Percentiles rank a stretch among this genome's conserved stretches.
These are phyloP conservation scores for Aphanomyces euteiches DNA, from an alignment of 352 stramenopile genomes.

Conservation along the genomic window DNA sequence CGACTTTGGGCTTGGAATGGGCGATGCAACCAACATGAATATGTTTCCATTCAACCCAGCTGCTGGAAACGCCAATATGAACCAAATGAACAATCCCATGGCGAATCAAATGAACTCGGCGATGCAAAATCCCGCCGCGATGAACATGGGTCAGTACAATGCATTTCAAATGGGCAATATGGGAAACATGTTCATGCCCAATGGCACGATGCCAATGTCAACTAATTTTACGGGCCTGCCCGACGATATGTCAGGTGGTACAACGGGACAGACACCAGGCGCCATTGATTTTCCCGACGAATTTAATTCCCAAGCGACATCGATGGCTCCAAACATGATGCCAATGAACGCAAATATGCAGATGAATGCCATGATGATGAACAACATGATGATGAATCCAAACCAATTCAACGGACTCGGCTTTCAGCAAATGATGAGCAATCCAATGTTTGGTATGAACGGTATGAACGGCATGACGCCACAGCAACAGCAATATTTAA, in stretches of 20 bases:
- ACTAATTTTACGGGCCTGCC: neutral
- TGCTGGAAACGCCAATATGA: conserved; percentile 17
- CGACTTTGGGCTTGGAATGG: conserved; percentile 59
- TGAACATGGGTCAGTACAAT: conserved; percentile 22
- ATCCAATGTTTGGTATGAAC: conserved; percentile 11
- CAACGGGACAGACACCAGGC: conserved; percentile 36
- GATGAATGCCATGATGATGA: conserved; percentile 55
- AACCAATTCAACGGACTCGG: conserved; percentile 59
- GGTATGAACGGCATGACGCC: conserved; percentile 28
- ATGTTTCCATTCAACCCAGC: conserved; percentile 69
- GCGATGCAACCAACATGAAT: conserved; percentile 56
- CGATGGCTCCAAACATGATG: conserved; percentile 57
- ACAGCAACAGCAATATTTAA: conserved; percentile 57
- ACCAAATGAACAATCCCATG: conserved; percentile 41
- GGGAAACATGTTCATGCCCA: conserved; percentile 27
- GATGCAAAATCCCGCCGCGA: conserved; percentile 27
- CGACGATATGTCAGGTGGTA: conserved; percentile 26
- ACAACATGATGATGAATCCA: conserved; percentile 59
- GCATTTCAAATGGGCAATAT: conserved; percentile 27
- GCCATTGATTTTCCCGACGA: conserved; percentile 86
- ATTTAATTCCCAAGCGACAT: conserved; percentile 50
- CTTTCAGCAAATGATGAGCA: conserved; percentile 57
- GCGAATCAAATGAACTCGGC: conserved; percentile 60
- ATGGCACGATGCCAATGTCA: neutral
- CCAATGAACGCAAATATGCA: conserved; percentile 46